Percentiles rank a stretch among this genome's conserved stretches.
Conservation (phyloP, 2,329 filamentous ascomycete genomes). For the Pseudocercospora vitis region DNA sequence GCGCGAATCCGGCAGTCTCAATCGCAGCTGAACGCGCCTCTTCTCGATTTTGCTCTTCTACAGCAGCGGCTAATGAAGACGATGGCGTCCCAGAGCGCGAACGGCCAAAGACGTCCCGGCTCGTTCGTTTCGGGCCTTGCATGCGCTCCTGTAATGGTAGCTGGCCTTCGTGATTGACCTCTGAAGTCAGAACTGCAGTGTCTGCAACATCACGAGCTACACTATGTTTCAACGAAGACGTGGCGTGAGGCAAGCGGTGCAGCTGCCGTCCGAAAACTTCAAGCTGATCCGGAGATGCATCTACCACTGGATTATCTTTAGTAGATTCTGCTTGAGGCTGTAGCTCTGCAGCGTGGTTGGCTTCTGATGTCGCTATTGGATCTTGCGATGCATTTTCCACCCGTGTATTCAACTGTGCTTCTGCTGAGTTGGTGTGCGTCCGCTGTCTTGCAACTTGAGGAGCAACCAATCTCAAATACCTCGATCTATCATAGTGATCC, state of each 20-base stretch:
- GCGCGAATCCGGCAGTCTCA: conserved; percentile 13
- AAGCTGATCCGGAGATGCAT: too few species aligned
- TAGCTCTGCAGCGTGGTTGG: conserved; percentile 26
- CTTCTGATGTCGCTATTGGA: conserved; percentile 26
- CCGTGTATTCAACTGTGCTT: background rate
- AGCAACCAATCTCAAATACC: too few species aligned
- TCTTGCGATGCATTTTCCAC: background rate
- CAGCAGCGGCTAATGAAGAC: conserved; percentile 1
- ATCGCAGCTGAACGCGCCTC: conserved; percentile 5
- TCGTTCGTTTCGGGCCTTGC: background rate
- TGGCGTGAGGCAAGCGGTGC: too few species aligned
- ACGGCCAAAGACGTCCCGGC: conserved; percentile 2
- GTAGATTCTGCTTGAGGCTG: conserved; percentile 24
- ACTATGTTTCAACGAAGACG: too few species aligned
- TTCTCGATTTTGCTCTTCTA: conserved; percentile 1
- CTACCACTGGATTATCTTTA: background rate
- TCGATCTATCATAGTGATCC: too few species aligned
- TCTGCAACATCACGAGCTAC: too few species aligned
- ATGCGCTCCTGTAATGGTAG: background rate
- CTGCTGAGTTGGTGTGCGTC: background rate
- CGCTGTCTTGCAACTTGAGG: background rate
- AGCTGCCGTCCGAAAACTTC: too few species aligned
- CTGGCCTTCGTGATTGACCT: conserved; percentile 9
- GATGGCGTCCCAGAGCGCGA: conserved; percentile 2
- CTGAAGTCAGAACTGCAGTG: too few species aligned